Conservation (phyloP, 2,329 filamentous ascomycete species). For the Pseudogymnoascus sp. region DNA sequence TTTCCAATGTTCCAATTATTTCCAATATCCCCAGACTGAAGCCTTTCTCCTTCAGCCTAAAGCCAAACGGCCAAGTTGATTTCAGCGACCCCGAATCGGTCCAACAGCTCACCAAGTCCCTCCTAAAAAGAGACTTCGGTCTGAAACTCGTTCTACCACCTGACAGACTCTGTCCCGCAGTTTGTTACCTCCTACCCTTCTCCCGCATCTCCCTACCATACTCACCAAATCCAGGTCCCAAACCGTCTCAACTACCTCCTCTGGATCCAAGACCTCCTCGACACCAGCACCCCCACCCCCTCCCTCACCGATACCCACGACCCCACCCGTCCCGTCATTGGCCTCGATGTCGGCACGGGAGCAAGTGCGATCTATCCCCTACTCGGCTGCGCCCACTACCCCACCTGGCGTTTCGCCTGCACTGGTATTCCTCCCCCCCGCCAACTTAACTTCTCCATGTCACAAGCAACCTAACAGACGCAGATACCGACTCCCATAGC, state of each 20-base stretch:
- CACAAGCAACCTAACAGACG: conserved; percentile 25
- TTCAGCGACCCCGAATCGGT: conserved; percentile 74
- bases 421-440: conserved; percentile 42
- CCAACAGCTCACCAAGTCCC: conserved; percentile 71
- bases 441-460: conserved; percentile 4
- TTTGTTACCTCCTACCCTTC: conserved; percentile 34
- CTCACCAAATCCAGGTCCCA: conserved; percentile 37
- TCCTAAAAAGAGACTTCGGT: conserved; percentile 70
- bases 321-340: conserved; percentile 49
- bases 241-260: conserved; percentile 81
- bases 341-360: conserved; percentile 83
- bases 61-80: conserved; percentile 57
- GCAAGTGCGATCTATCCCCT: conserved; percentile 89
- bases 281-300: conserved; percentile 49
- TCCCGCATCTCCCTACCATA: neutral
- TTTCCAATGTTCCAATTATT: neutral
- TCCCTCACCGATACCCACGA: conserved; percentile 42
- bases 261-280: conserved; percentile 78
- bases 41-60: conserved; percentile 34
- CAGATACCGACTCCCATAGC: conserved; percentile 69
- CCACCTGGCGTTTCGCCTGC: conserved; percentile 64
- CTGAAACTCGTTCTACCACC: conserved; percentile 63
- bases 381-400: conserved; percentile 62
- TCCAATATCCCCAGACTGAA: neutral
- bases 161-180: conserved; percentile 80